Evolutionary conservation across 2,329 filamentous ascomycete genomes (phyloP), one percentile per base, ranked within the genome.

Genomic region (Chrysoporthe cubensis): DNA sequence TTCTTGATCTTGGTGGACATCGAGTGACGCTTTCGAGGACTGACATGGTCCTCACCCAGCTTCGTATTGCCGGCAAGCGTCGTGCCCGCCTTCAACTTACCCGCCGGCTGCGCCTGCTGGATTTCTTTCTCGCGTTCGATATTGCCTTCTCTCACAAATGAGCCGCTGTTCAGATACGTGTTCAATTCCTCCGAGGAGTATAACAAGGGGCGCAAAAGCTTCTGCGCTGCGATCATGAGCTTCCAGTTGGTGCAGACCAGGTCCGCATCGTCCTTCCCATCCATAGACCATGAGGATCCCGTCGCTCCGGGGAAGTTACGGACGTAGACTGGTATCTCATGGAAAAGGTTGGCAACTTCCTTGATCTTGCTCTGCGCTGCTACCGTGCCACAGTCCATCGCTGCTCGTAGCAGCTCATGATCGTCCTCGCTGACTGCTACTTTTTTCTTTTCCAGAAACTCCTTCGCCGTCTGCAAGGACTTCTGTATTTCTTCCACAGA

Each of bases 301-400:
- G 85, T 84, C 0, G 85, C 82, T 13, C 82, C 81, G 0, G 93
- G 91, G 74, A 95, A 93, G 21, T 87, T 79, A 2, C 87, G 75
- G 2, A 97, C 79, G 67, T 89, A 91, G 13, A 97, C 78, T 0
- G 93, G 93, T 67, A 97, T 84, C 75, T 97, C 92, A 72, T 95
- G 92, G 32, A 88, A 89, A 37, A 81, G 78, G 67, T 90, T 91
- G 73, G 93, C 88, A 0, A 88, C 82, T 34, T 82, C 82, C 83
- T 93, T 94, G 40, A 90, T 84, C 7, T 78, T 73, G 69, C 90
- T 94, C 0, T 75, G 71, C 0, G 89, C 74, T 0, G 91, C 88
- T 3, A 81, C 73, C 54, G 87, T 83, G 1, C 92, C 90, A 63
- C 90, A 84, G 0, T 78, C 73, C n/a, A 96, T 88, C 4, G 91